Percentiles rank a stretch among this genome's conserved stretches.
phyloP scores from a whole-genome alignment of 768 basidiomycete species.

The Phanerochaete carnosa region DNA sequence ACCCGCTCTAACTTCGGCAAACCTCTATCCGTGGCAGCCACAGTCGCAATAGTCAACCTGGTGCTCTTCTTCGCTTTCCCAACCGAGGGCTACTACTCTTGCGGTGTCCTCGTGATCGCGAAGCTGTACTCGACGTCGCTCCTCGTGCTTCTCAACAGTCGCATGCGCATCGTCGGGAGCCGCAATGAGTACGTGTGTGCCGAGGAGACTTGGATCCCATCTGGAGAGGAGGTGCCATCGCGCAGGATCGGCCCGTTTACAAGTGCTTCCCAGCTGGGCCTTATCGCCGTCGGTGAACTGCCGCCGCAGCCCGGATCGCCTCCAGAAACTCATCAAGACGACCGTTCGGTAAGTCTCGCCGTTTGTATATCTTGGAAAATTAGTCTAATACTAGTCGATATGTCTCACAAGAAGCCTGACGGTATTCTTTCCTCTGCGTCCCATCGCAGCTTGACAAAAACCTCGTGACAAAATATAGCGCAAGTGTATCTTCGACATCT shows the following conservation, averaged over 20 bases:
- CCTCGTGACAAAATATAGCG: too few species aligned
- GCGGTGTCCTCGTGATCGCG: background rate
- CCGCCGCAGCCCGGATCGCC: too few species aligned
- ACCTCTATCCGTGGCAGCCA: background rate
- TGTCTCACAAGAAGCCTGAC: too few species aligned
- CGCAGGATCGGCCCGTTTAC: background rate
- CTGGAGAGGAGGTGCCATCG: background rate
- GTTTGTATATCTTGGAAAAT: too few species aligned
- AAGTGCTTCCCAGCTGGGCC: background rate
- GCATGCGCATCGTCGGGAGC: background rate
- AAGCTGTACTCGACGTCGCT: background rate
- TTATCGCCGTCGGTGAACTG: background rate
- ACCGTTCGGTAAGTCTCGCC: too few species aligned
- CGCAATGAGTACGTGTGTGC: background rate
- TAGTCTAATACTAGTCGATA: too few species aligned
- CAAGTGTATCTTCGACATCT: too few species aligned
- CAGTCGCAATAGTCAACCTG: background rate
- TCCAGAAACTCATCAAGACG: too few species aligned
- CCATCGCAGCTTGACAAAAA: too few species aligned
- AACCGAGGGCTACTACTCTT: background rate
- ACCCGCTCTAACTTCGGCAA: background rate
- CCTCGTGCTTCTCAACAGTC: constrained; percentile 3
- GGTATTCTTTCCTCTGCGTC: too few species aligned
- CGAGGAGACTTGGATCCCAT: background rate
- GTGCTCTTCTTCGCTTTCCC: background rate